Evolutionary conservation across 148 eudicot genomes (phyloP), one percentile per base, ranked within the genome.

Genomic region (Silene latifolia): DNA sequence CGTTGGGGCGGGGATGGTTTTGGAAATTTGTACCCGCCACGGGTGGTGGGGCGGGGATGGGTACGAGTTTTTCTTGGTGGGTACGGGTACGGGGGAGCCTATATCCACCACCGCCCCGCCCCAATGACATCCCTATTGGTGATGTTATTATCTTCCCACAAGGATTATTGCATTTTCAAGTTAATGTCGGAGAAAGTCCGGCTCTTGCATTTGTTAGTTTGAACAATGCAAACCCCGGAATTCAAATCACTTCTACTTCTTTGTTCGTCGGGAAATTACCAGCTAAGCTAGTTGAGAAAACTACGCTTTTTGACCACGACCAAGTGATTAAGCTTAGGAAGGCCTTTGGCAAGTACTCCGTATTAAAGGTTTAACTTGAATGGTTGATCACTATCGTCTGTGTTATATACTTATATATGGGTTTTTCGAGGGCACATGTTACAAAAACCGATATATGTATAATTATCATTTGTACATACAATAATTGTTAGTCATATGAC

Each of bases 101-200:
- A n/a, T n/a, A n/a, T n/a, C n/a, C n/a, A n/a, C n/a, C n/a, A n/a
- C n/a, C n/a, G n/a, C n/a, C n/a, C n/a, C n/a, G n/a, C n/a, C n/a
- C n/a, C n/a, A n/a, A n/a, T n/a, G n/a, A n/a, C n/a, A n/a, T n/a
- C n/a, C n/a, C n/a, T n/a, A n/a, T n/a, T n/a, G n/a, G n/a, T 71
- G 73, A 53, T 17, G 73, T 71, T 53, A 71, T 71, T 9, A 17
- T 71, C 0, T 71, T 71, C 8, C 73, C 63, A 0, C 58, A 69
- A 48, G 72, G 58, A 13, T 20, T 69, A 29, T 53, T 69, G 54
- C 72, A 69, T n/a, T 69, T 71, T 27, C 73, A 71, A n/a, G 58
- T 71, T 20, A 71, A 71, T 8, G 73, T 71, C 23, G 73, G 63
- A 10, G n/a, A 71, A 24, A 54, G 7, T 71, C 73, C 23, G 0